A percentile compares a stretch with the other conserved stretches of the same genome.
Evolutionary conservation across 352 stramenopile species (phyloP).

Genomic region (Globisporangium rhizosaccharum): DNA sequence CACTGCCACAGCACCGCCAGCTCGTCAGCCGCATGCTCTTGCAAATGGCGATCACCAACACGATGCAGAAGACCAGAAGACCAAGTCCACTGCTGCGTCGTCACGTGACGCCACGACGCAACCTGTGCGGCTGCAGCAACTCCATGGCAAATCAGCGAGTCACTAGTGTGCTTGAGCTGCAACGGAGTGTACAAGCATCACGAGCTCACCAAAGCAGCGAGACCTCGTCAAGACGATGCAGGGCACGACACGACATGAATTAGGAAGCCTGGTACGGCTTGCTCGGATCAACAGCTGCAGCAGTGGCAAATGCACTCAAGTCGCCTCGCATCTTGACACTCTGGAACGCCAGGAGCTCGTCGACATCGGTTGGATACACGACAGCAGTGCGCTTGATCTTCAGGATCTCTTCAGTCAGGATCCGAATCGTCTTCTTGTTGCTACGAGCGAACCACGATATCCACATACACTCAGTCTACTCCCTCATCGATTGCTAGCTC

Average conservation of each 20-base stretch:
- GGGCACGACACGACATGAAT: neutral
- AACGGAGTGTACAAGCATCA: neutral
- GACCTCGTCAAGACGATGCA: neutral
- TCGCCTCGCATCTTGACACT: neutral
- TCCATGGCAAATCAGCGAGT: too few relatives aligned
- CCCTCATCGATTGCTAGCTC: neutral
- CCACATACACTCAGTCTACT: neutral
- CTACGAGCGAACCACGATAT: constrained; percentile 5
- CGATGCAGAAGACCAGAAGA: too few relatives aligned
- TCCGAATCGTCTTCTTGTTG: constrained; percentile 40
- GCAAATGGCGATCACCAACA: neutral
- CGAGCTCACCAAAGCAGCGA: neutral
- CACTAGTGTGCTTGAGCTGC: too few relatives aligned
- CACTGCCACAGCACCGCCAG: neutral
- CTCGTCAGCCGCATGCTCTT: neutral
- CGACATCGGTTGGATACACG: constrained; percentile 6
- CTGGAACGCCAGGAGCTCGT: constrained; percentile 9
- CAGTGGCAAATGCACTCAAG: neutral
- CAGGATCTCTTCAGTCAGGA: constrained; percentile 40
- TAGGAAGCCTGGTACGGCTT: neutral
- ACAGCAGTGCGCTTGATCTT: constrained; percentile 34
- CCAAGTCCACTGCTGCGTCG: too few relatives aligned
- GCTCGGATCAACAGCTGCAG: constrained; percentile 1
- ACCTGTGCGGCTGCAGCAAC: too few relatives aligned
- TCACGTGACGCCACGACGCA: too few relatives aligned